Evolutionary conservation across 345 rosid species (phyloP), one percentile per base, ranked within the genome.

Genomic region (Psidium guajava): DNA sequence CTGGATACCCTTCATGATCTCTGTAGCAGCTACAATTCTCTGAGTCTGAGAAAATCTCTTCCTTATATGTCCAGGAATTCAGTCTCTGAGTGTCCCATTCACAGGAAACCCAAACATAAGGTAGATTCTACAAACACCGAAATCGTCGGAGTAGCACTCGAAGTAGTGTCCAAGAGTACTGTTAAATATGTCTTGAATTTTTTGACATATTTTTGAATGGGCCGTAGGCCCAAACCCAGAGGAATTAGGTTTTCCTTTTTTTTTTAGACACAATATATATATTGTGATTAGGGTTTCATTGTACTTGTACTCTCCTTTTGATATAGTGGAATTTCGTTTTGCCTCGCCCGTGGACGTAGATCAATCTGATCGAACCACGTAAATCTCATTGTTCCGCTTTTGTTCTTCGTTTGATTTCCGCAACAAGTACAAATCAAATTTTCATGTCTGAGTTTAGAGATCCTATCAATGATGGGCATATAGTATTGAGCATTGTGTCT

Each of bases 131-230:
- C 82, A 85, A 51, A 88, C 87, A 57, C 85, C 90, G 25, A 92
- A 88, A 88, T 92, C 91, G 61, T 91, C 88, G 15, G 56, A 84
- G 85, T 84, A 77, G 73, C 89, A 85, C 27, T 90, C 91, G 3
- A 93, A 88, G 87, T 95, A 92, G 87, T 94, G 96, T 15, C 96
- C 96, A 73, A 94, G 91, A 85, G 92, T 87, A 88, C n/a, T n/a
- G n/a, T n/a, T n/a, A n/a, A n/a, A n/a, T n/a, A n/a, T n/a, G n/a
- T n/a, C n/a, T n/a, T n/a, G n/a, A n/a, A n/a, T n/a, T n/a, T n/a
- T n/a, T n/a, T n/a, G n/a, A n/a, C n/a, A n/a, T n/a, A n/a, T n/a
- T n/a, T n/a, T n/a, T n/a, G n/a, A n/a, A n/a, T n/a, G n/a, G n/a
- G n/a, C n/a, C n/a, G n/a, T n/a, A n/a, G n/a, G n/a, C n/a, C n/a